phyloP scores from a whole-genome alignment of 768 basidiomycete species.

The Pulveroboletus sp. region DNA sequence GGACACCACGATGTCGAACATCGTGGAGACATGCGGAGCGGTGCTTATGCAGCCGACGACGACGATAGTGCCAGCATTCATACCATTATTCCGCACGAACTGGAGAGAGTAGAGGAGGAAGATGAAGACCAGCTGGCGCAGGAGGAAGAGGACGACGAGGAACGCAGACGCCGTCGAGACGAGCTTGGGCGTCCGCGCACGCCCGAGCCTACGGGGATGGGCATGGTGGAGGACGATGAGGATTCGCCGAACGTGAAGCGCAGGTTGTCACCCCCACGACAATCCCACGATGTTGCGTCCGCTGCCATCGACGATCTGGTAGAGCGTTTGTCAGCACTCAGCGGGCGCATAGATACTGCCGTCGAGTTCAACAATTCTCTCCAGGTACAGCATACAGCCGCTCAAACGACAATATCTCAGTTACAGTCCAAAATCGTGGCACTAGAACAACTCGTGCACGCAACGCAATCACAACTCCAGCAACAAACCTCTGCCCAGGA shows the following conservation, averaged over 20 bases:
- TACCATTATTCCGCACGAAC: conserved; percentile 65
- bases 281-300: conserved; percentile 25
- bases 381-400: conserved; percentile 72
- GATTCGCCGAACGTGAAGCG: conserved; percentile 25
- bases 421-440: conserved; percentile 65
- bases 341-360: conserved; percentile 72
- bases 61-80: conserved; percentile 69
- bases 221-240: conserved; percentile 46
- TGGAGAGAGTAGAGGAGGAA: conserved; percentile 72
- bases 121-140: conserved; percentile 54
- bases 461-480: conserved; percentile 40
- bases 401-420: conserved; percentile 66
- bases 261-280: conserved; percentile 15
- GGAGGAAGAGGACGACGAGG: conserved; percentile 44
- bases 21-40: conserved; percentile 14
- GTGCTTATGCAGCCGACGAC: conserved; percentile 46
- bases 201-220: conserved; percentile 70
- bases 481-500: conserved; percentile 36
- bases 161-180: conserved; percentile 41
- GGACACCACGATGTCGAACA: conserved; percentile 19
- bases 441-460: conserved; percentile 66
- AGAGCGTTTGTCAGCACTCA: conserved; percentile 55
- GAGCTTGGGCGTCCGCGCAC: conserved; percentile 72
- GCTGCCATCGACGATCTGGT: conserved; percentile 54
- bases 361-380: conserved; percentile 68